Evolutionary conservation across 2,329 filamentous ascomycete species (phyloP).

Genomic region (Fusarium robinianum): DNA sequence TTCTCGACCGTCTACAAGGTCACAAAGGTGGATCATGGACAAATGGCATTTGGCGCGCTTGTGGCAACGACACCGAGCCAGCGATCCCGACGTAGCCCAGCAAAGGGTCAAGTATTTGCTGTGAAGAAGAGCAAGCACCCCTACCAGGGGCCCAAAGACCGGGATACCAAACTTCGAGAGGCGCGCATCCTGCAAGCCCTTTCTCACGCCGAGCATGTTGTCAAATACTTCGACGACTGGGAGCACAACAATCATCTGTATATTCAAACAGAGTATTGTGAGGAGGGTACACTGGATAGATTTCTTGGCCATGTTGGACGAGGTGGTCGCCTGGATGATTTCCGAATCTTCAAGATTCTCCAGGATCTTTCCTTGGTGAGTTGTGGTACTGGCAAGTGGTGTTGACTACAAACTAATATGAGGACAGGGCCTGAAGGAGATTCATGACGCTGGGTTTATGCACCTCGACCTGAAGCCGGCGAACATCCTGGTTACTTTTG

Average conservation of each 20-base stretch:
- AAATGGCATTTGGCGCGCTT: conserved; percentile 45
- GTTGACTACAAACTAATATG: conserved; percentile 10
- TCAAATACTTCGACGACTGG: conserved; percentile 86
- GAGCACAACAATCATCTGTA: conserved; percentile 84
- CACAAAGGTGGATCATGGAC: conserved; percentile 45
- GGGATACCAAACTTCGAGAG: conserved; percentile 82
- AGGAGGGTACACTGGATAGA: conserved; percentile 85
- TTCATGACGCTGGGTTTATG: conserved; percentile 85
- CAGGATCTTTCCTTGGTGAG: conserved; percentile 82
- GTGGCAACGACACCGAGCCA: conserved; percentile 52
- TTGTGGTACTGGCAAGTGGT: neutral
- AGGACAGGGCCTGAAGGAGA: conserved; percentile 78
- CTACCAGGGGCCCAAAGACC: conserved; percentile 77
- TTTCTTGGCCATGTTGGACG: conserved; percentile 84
- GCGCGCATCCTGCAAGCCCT: conserved; percentile 79
- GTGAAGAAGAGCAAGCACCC: conserved; percentile 91
- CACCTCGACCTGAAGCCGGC: conserved; percentile 86
- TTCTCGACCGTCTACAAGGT: conserved; percentile 94
- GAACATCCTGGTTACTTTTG: conserved; percentile 80
- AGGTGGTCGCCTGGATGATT: conserved; percentile 89
- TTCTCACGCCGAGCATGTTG: conserved; percentile 78
- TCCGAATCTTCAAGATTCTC: conserved; percentile 97
- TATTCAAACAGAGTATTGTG: conserved; percentile 97
- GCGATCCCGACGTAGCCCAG: conserved; percentile 56
- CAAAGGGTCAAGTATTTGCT: conserved; percentile 72